A percentile compares a stretch with the other conserved stretches of the same genome.
Evolutionary conservation across 805 yeast genomes (phyloP).

Genomic region (Zygotorulaspora florentina): DNA sequence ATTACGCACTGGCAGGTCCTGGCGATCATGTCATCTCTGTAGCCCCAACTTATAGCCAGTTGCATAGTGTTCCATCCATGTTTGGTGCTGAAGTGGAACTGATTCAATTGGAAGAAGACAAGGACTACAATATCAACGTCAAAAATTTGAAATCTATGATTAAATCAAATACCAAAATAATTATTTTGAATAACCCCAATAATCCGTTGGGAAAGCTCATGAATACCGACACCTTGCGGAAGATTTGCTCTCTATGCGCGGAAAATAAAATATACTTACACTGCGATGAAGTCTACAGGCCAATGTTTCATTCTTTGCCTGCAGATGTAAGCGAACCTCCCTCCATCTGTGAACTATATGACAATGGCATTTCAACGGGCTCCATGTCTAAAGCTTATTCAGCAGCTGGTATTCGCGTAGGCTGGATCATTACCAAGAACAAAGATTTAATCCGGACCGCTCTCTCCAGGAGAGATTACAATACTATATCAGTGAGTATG

Average conservation of each 20-base stretch:
- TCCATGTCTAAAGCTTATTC: slow-evolving; percentile 54
- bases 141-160: slow-evolving; percentile 33
- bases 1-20: slow-evolving; percentile 42
- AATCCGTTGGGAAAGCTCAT: slow-evolving; percentile 42
- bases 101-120: slow-evolving; percentile 34
- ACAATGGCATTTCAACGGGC: slow-evolving; percentile 44
- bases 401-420: slow-evolving; percentile 49
- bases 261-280: slow-evolving; percentile 36
- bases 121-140: slow-evolving; percentile 39
- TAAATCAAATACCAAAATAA: slow-evolving; percentile 39
- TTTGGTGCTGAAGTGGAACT: slow-evolving; percentile 43
- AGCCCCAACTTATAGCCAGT: slow-evolving; percentile 49
- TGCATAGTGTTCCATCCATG: slow-evolving; percentile 44
- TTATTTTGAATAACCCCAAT: slow-evolving; percentile 49
- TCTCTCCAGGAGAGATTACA: slow-evolving; percentile 44
- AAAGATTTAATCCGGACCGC: slow-evolving; percentile 32
- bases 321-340: slow-evolving; percentile 26
- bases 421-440: slow-evolving; percentile 47
- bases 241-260: slow-evolving; percentile 40
- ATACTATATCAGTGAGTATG: slow-evolving; percentile 46
- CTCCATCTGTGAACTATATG: slow-evolving; percentile 41
- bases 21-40: slow-evolving; percentile 47
- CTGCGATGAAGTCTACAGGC: slow-evolving; percentile 54
- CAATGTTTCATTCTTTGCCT: slow-evolving; percentile 42
- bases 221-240: slow-evolving; percentile 31